These are phyloP conservation scores for Fusarium pseudocircinatum DNA, from an alignment of 2,329 filamentous ascomycete species.

Conservation along the genomic window DNA sequence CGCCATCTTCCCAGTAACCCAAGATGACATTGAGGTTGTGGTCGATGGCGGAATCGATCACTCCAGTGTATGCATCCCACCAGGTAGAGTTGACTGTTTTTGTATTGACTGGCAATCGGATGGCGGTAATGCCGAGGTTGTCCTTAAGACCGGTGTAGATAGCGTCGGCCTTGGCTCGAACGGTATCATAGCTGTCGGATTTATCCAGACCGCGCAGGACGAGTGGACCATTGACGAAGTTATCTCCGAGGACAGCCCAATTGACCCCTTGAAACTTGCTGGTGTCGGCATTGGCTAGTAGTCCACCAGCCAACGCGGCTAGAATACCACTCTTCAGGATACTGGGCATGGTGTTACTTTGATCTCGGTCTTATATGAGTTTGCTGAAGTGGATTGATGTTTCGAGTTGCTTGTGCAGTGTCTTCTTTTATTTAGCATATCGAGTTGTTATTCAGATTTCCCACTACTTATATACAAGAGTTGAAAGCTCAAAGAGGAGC, in stretches of 20 bases:
- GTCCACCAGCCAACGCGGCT: not conserved
- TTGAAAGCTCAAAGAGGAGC: not conserved
- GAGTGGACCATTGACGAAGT: not conserved
- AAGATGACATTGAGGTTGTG: not conserved
- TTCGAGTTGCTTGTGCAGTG: not conserved
- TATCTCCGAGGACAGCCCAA: not conserved
- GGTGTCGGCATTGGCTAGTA: not conserved
- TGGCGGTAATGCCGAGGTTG: not conserved
- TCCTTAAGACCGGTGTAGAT: not conserved
- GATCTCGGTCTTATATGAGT: not conserved
- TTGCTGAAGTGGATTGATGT: rapidly evolving
- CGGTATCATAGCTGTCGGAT: not conserved
- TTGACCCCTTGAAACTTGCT: not conserved
- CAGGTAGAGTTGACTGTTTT: not conserved
- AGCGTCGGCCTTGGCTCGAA: not conserved
- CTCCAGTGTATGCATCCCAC: not conserved
- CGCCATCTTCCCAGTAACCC: not conserved
- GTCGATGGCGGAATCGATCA: not conserved
- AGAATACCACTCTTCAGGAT: not conserved
- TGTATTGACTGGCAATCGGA: not conserved
- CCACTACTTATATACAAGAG: rapidly evolving
- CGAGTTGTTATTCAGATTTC: not conserved
- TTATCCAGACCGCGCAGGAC: not conserved
- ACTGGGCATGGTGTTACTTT: not conserved
- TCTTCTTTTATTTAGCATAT: not conserved